Evolutionary conservation across 164 flowering plant species (phyloP).

Genomic region (Cinnamomum micranthum): DNA sequence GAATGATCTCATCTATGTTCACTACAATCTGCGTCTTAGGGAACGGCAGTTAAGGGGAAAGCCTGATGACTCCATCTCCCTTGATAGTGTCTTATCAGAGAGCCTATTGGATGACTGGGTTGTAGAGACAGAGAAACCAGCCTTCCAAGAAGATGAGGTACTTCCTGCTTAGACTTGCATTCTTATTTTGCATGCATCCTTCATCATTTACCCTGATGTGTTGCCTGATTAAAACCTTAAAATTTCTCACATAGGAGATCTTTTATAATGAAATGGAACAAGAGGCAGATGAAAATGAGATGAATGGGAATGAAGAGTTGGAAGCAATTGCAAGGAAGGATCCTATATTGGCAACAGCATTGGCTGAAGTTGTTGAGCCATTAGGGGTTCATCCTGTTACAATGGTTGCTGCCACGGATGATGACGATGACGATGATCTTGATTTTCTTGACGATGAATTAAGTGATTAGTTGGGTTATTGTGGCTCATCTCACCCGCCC

Average conservation of each 20-base stretch:
- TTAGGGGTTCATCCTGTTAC: conserved; percentile 31
- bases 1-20: conserved; percentile 64
- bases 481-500: conserved; percentile 2
- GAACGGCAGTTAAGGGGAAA: conserved; percentile 48
- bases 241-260: conserved; percentile 32
- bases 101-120: conserved; percentile 63
- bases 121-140: conserved; percentile 48
- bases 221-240: not conserved
- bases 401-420: conserved; percentile 17
- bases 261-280: conserved; percentile 47
- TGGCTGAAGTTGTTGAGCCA: conserved; percentile 29
- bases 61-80: conserved; percentile 27
- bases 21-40: conserved; percentile 70
- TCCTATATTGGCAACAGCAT: conserved; percentile 17
- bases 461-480: conserved; percentile 30
- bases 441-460: conserved; percentile 59
- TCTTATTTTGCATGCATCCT: not conserved
- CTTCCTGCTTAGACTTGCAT: not conserved
- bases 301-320: conserved; percentile 25
- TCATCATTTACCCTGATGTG: not conserved
- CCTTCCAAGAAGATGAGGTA: conserved; percentile 68
- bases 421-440: conserved; percentile 28
- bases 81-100: conserved; percentile 47
- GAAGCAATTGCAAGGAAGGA: conserved; percentile 26
- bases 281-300: conserved; percentile 35